Conservation (phyloP, 179 eudicot species). For the Spinacia oleracea region DNA sequence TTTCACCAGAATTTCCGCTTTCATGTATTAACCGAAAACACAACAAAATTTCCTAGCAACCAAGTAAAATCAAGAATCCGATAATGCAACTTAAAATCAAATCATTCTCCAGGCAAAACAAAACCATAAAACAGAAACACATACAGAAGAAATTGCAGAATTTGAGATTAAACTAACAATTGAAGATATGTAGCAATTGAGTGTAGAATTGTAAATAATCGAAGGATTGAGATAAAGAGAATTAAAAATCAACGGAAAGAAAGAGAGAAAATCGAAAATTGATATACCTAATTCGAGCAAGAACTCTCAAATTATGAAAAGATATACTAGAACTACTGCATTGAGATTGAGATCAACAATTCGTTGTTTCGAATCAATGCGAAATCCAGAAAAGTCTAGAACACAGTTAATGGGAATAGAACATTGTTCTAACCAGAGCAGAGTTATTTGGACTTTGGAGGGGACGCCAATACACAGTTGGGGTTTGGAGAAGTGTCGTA, state of each 20-base stretch:
- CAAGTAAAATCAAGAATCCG: not conserved
- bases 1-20: not conserved
- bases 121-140: not conserved
- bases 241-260: not conserved
- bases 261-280: not conserved
- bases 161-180: not conserved
- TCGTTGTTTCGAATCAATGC: no score
- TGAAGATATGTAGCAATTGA: not conserved
- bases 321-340: no score
- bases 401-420: no score
- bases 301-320: no score
- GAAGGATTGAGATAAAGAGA: not conserved
- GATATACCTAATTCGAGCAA: no score
- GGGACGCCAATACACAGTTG: no score
- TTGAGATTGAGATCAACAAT: no score
- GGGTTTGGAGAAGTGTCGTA: no score
- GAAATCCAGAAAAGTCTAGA: no score
- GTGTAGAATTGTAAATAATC: not conserved
- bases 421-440: no score
- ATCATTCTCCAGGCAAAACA: not conserved
- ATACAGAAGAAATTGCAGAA: not conserved
- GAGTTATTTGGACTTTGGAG: no score
- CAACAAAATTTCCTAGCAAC: not conserved
- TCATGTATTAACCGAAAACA: not conserved
- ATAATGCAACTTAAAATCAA: not conserved